Evolutionary conservation across 2,329 filamentous ascomycete genomes (phyloP).

Genomic region (Pseudocercospora musae): DNA sequence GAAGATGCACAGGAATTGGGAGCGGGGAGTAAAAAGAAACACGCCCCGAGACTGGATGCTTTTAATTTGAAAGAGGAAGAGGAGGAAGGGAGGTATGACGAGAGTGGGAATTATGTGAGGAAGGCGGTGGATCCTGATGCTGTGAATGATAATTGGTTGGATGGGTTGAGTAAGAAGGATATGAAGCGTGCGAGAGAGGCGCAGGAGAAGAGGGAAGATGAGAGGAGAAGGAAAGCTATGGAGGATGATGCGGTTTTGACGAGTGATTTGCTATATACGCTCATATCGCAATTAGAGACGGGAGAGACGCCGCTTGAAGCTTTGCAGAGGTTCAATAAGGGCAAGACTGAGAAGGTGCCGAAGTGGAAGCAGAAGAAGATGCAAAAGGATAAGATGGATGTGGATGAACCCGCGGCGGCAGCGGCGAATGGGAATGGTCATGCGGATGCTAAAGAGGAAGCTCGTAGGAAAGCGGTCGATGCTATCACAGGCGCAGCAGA

Average conservation of each 20-base stretch:
- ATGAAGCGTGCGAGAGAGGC: conserved; percentile 85
- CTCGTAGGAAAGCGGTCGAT: conserved; percentile 71
- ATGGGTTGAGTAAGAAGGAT: conserved; percentile 89
- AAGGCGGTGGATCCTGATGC: conserved; percentile 87
- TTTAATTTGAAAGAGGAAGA: conserved; percentile 92
- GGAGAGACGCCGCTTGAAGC: conserved; percentile 88
- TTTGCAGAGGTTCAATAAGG: conserved; percentile 64
- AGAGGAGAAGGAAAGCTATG: conserved; percentile 66
- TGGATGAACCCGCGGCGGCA: conserved; percentile 47
- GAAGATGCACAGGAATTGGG: conserved; percentile 86
- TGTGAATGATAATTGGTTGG: conserved; percentile 86
- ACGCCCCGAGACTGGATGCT: conserved; percentile 90
- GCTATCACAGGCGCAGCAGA: conserved; percentile 87
- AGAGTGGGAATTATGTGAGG: conserved; percentile 84
- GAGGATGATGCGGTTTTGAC: conserved; percentile 73
- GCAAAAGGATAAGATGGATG: conserved; percentile 63
- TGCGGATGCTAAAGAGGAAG: conserved; percentile 65
- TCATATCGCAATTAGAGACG: conserved; percentile 71
- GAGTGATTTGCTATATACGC: conserved; percentile 66
- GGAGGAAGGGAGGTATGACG: conserved; percentile 90
- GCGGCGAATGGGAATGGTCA: conserved; percentile 29
- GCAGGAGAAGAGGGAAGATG: conserved; percentile 77
- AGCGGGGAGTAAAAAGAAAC: conserved; percentile 82
- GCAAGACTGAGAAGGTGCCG: conserved; percentile 53
- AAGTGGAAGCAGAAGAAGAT: conserved; percentile 62